Conservation (phyloP, 2,329 filamentous ascomycete species). For the Talaromyces sp. region DNA sequence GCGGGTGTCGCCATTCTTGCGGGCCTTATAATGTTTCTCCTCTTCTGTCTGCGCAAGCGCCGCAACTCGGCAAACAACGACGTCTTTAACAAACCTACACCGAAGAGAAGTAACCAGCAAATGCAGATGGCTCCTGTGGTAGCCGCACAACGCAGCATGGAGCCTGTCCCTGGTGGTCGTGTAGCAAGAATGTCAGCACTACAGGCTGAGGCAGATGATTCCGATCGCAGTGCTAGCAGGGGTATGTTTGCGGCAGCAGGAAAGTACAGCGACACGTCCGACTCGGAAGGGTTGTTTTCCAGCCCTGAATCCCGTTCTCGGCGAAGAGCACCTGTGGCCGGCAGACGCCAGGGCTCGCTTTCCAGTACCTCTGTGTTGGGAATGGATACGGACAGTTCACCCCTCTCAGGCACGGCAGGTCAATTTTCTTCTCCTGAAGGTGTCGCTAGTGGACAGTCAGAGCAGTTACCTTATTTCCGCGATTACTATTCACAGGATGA, state of each 20-base stretch:
- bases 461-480: constrained; percentile 94
- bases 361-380: constrained; percentile 79
- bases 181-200: constrained; percentile 95
- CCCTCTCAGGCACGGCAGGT: constrained; percentile 63
- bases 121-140: constrained; percentile 43
- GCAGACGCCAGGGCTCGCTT: constrained; percentile 79
- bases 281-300: constrained; percentile 68
- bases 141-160: constrained; percentile 55
- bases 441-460: constrained; percentile 83
- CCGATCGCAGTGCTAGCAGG: constrained; percentile 35
- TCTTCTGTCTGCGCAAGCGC: constrained; percentile 60
- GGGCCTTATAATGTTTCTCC: constrained; percentile 59
- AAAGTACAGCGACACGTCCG: constrained; percentile 52
- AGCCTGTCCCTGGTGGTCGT: constrained; percentile 78
- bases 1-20: constrained; percentile 68
- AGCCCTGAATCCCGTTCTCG: constrained; percentile 69
- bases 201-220: constrained; percentile 68
- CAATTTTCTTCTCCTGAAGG: constrained; percentile 83
- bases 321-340: constrained; percentile 44
- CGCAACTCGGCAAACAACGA: constrained; percentile 60
- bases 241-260: constrained; percentile 49
- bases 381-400: constrained; percentile 68
- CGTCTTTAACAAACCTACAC: constrained; percentile 87
- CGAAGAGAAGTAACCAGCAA: constrained; percentile 47
- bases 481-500: constrained; percentile 98